These are phyloP conservation scores for Boletellus ananiceps DNA, from an alignment of 768 basidiomycete genomes.

Conservation along the genomic window DNA sequence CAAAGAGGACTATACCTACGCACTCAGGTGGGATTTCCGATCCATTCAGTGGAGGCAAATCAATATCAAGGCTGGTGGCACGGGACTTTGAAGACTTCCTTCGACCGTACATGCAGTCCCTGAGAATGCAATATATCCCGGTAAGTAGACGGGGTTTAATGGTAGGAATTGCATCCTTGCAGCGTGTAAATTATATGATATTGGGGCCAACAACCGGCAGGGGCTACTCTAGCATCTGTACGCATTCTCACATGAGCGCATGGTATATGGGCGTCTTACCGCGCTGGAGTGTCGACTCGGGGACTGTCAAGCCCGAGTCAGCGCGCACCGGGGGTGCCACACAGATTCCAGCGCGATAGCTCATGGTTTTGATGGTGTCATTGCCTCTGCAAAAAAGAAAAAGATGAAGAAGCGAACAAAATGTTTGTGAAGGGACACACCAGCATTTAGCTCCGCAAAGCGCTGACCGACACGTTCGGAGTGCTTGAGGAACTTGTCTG, in stretches of 20 bases:
- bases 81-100: no score
- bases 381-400: slow-evolving; percentile 28
- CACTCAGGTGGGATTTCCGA: no score
- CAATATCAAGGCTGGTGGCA: no score
- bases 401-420: neutral
- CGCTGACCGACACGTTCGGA: slow-evolving; percentile 89
- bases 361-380: slow-evolving; percentile 30
- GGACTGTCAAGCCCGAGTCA: slow-evolving; percentile 1
- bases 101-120: no score
- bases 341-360: neutral
- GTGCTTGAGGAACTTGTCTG: slow-evolving; percentile 97
- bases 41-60: no score
- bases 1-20: no score
- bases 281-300: slow-evolving; percentile 6
- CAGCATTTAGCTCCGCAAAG: slow-evolving; percentile 89
- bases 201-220: slow-evolving; percentile 9
- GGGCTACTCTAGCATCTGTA: slow-evolving; percentile 18
- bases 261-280: slow-evolving; percentile 11
- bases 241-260: slow-evolving; percentile 11
- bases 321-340: neutral
- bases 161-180: neutral
- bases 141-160: no score
- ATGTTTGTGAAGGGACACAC: slow-evolving; percentile 41
- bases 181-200: slow-evolving; percentile 8
- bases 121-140: no score